Percentiles rank a stretch among this genome's conserved stretches.
Conservation (phyloP, 179 eudicot species). For the Carnegiea gigantea region DNA sequence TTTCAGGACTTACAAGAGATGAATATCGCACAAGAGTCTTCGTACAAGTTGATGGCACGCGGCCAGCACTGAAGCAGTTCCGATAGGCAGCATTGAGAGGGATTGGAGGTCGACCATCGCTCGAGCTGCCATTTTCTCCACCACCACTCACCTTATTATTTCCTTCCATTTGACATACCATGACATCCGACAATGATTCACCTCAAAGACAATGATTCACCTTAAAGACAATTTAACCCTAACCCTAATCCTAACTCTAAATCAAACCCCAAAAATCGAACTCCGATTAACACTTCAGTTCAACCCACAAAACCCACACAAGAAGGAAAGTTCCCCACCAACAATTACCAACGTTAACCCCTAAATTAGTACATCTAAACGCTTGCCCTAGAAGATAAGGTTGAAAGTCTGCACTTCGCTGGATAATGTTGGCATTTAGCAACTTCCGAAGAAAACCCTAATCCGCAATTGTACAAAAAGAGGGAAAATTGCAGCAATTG, state of each 20-base stretch:
- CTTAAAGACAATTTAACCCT: conserved; percentile 18
- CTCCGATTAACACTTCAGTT: neutral
- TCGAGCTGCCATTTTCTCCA: conserved; percentile 49
- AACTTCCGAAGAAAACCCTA: conserved; percentile 14
- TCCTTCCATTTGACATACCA: conserved; percentile 45
- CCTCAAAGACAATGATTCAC: neutral
- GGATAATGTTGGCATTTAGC: neutral
- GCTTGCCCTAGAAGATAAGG: conserved; percentile 8
- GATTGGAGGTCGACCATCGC: conserved; percentile 58
- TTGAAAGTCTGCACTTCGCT: neutral
- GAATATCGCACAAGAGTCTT: conserved; percentile 61
- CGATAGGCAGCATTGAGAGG: conserved; percentile 47
- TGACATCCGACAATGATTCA: conserved; percentile 31
- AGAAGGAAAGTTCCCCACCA: neutral
- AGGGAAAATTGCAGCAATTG: neutral
- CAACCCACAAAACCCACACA: neutral
- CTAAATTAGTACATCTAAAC: conserved; percentile 10
- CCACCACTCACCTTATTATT: conserved; percentile 37
- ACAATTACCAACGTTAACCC: neutral
- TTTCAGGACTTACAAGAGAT: conserved; percentile 50
- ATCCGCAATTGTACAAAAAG: neutral
- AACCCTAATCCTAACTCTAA: conserved; percentile 31
- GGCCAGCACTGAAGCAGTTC: conserved; percentile 36
- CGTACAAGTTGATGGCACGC: conserved; percentile 28
- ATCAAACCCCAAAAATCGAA: conserved; percentile 3